Percentiles rank a stretch among this genome's conserved stretches.
phyloP scores from a whole-genome alignment of 108 stramenopile species.

The Schizochytrium sp. region DNA sequence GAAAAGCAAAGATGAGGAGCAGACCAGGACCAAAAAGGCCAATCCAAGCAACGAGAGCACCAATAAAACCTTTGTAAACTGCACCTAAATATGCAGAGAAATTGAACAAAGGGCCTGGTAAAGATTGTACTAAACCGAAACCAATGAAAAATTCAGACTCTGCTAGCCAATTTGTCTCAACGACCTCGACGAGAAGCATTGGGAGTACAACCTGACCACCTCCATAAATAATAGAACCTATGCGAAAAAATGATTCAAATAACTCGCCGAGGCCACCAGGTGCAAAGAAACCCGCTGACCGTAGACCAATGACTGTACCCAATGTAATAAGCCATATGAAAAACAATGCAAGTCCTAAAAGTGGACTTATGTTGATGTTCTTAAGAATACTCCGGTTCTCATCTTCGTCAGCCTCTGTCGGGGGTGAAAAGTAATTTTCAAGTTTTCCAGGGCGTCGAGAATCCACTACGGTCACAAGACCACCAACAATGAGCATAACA shows the following conservation, averaged over 20 bases:
- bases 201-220: constrained; percentile 92
- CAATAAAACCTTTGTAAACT: constrained; percentile 84
- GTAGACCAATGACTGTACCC: constrained; percentile 73
- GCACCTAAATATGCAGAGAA: constrained; percentile 90
- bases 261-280: constrained; percentile 83
- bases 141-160: constrained; percentile 83
- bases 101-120: constrained; percentile 88
- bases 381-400: constrained; percentile 78
- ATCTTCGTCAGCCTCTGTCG: constrained; percentile 77
- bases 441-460: constrained; percentile 67
- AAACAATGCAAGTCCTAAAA: constrained; percentile 78
- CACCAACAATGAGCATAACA: constrained; percentile 80
- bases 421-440: constrained; percentile 63
- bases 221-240: constrained; percentile 90
- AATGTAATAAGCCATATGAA: constrained; percentile 80
- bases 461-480: constrained; percentile 76
- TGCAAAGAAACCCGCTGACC: constrained; percentile 68
- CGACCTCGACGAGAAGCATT: constrained; percentile 89
- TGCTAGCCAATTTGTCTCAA: constrained; percentile 89
- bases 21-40: constrained; percentile 91
- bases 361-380: constrained; percentile 83
- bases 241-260: constrained; percentile 88
- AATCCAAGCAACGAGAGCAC: constrained; percentile 84
- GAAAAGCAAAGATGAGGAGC: constrained; percentile 88
- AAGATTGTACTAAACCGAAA: constrained; percentile 82